phyloP scores from a whole-genome alignment of 768 basidiomycete species.

The Suillus tomentosus region DNA sequence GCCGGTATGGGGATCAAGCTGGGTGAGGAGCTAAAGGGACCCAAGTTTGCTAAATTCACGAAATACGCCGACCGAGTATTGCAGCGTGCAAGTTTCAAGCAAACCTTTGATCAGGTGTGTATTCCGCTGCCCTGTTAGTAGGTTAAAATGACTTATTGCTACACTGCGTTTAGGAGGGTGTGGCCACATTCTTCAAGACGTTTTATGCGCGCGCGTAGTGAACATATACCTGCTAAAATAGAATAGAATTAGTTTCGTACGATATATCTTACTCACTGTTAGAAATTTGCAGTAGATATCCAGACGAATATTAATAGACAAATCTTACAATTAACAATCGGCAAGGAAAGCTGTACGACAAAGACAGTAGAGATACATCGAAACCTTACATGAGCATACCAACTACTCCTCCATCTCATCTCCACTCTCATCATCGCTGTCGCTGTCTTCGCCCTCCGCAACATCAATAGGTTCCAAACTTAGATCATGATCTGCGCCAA shows the following conservation, averaged over 20 bases:
- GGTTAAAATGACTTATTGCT: not conserved
- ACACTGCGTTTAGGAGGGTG: not conserved
- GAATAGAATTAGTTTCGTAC: not conserved
- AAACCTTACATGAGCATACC: not conserved
- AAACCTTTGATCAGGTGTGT: not conserved
- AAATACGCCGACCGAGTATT: constrained; percentile 50
- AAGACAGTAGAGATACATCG: not conserved
- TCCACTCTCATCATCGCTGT: constrained; percentile 72
- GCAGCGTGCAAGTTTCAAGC: constrained; percentile 16
- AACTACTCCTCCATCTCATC: constrained; percentile 60
- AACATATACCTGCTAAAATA: not conserved
- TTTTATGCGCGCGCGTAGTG: not conserved
- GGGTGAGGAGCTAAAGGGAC: constrained; percentile 40
- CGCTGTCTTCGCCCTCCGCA: constrained; percentile 87
- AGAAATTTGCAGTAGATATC: not conserved
- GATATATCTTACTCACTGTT: not conserved
- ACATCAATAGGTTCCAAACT: constrained; percentile 81
- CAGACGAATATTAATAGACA: not conserved
- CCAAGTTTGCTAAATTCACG: constrained; percentile 49
- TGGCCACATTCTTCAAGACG: not conserved
- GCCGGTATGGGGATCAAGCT: constrained; percentile 48
- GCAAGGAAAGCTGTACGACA: not conserved
- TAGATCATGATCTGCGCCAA: constrained; percentile 92
- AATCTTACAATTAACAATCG: not conserved
- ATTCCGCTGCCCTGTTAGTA: not conserved